Evolutionary conservation across 2,329 filamentous ascomycete genomes (phyloP).

Genomic region (Penicillium fuscoglaucum): DNA sequence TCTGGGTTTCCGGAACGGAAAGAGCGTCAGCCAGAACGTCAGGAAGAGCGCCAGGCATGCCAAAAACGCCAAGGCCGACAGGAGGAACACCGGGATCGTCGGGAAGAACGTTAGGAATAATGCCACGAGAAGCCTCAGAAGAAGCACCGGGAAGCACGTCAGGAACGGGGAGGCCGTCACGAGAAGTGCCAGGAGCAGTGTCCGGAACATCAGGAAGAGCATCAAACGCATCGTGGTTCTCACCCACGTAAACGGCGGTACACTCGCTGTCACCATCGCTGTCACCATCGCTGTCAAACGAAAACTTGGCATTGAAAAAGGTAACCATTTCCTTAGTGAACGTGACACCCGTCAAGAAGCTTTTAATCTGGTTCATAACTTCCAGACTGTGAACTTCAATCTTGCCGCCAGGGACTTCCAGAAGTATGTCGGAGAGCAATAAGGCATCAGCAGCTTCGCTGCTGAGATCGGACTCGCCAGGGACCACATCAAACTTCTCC

Average conservation of each 20-base stretch:
- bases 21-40: background rate
- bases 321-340: background rate
- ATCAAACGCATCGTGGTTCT: background rate
- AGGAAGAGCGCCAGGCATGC: background rate
- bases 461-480: background rate
- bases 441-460: too few species aligned
- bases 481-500: background rate
- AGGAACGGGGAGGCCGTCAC: too few species aligned
- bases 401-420: background rate
- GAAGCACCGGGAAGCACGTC: background rate
- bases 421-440: background rate
- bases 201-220: background rate
- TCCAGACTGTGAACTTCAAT: background rate
- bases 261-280: background rate
- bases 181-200: background rate
- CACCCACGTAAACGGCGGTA: background rate
- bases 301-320: background rate
- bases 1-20: background rate
- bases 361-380: background rate
- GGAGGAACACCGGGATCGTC: too few species aligned
- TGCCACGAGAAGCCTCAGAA: background rate
- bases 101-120: background rate
- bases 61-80: too few species aligned
- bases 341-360: background rate
- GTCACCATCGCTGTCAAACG: background rate